Base-by-base conservation (phyloP, 352 stramenopile genomes). In the Phytophthora syringae region DNA sequence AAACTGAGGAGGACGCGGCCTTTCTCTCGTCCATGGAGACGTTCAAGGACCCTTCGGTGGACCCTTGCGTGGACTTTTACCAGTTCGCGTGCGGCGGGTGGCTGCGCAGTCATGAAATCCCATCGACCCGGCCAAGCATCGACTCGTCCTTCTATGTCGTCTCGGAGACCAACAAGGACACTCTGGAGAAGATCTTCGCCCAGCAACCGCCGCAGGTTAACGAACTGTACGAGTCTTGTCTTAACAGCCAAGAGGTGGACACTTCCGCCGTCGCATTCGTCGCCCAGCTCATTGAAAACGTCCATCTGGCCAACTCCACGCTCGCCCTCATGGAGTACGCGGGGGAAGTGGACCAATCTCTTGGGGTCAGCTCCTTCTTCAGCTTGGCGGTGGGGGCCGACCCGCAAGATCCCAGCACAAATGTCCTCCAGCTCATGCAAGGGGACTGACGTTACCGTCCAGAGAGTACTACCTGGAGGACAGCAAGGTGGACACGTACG, bases 1-100 rank as follows among this genome's bases (percentile, higher is more conserved):
- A n/a, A n/a, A n/a, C n/a, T n/a, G 27, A 25, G 5, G 22, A 56
- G 2, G 60, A 83, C 45, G 54, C 61, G n/a, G 74, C 69, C 1
- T 90, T 90, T 67, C 76, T 77, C 42, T 58, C 69, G 24, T 54
- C 5, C 20, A 45, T 88, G 30, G 71, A 86, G 18, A 58, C 68
- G 6, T 81, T 80, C 37, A 87, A 90, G 56, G 82, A 93, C 60
- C 51, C 55, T 32, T 68, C 56, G 1, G 69, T 68, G 10, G 81
- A 93, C 49, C 86, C 86, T 32, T 94, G 86, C 53, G 64, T 82
- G 2, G 82, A 94, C 43, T 94, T 94, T 56, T 92, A 89, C 67
- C 60, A 80, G 52, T 90, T 91, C 66, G 84, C 85, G 16, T 93
- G 86, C 51, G 84, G 81, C 18, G 80, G 82, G 12, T 94, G 86